Evolutionary conservation across 179 eudicot species (phyloP).

Genomic region (Actinidia polygama): DNA sequence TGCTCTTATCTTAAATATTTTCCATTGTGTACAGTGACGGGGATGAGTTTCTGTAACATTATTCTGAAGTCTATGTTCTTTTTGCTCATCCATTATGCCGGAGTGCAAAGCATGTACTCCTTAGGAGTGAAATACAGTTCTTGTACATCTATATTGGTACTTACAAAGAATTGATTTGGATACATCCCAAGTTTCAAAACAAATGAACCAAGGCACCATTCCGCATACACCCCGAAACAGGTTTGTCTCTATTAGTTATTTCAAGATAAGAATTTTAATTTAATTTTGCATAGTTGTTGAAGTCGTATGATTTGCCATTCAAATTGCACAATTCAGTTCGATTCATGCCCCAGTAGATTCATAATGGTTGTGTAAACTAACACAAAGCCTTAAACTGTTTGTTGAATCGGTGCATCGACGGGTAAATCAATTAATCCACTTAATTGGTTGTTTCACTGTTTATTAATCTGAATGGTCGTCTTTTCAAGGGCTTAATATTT

Average conservation of each 20-base stretch:
- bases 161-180: slow-evolving; percentile 12
- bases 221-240: slow-evolving; percentile 95
- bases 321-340: not conserved
- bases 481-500: not conserved
- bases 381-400: not conserved
- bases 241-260: slow-evolving; percentile 32
- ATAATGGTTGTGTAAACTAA: not conserved
- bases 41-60: not conserved
- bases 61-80: not conserved
- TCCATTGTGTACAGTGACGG: not conserved
- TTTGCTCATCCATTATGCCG: not conserved
- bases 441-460: not conserved
- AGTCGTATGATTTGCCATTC: not conserved
- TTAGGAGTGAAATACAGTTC: not conserved
- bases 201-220: slow-evolving; percentile 97
- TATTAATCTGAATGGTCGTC: not conserved
- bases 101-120: not conserved
- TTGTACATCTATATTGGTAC: not conserved
- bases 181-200: slow-evolving; percentile 79
- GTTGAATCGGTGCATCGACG: not conserved
- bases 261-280: not conserved
- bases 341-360: not conserved
- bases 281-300: not conserved
- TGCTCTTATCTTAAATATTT: not conserved
- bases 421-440: not conserved